These are phyloP conservation scores for Ophiostoma quercus DNA, from an alignment of 2,329 filamentous ascomycete species.

Conservation along the genomic window DNA sequence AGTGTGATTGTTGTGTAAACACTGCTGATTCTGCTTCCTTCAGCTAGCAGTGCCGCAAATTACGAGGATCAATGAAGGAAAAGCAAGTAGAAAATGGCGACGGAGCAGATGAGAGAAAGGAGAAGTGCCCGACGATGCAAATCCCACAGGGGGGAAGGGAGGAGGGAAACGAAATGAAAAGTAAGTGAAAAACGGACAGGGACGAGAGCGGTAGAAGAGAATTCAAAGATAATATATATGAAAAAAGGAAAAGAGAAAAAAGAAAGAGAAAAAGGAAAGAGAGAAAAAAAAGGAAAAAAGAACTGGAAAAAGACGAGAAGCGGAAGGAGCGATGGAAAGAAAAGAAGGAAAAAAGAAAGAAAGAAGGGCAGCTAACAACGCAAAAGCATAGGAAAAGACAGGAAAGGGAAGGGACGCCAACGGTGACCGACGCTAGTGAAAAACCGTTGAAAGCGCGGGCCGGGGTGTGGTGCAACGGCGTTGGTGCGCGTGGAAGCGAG, in stretches of 20 bases:
- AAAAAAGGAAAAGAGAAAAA: background rate
- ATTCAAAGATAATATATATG: too few relatives aligned
- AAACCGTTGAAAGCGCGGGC: conserved; percentile 27
- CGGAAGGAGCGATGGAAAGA: background rate
- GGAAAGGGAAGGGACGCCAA: conserved; percentile 7
- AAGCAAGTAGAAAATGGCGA: conserved; percentile 1
- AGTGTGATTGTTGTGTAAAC: background rate
- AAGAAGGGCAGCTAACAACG: background rate
- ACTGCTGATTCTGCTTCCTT: background rate
- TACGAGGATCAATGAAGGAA: background rate
- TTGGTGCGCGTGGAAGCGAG: conserved; percentile 19
- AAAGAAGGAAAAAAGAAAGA: background rate
- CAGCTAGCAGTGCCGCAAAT: background rate
- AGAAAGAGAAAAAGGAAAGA: background rate
- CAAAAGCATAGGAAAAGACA: background rate
- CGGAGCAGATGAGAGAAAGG: background rate
- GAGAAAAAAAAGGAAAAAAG: background rate
- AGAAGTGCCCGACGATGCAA: background rate
- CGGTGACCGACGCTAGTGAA: conserved; percentile 20
- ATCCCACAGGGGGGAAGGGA: background rate
- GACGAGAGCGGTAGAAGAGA: background rate
- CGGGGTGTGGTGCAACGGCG: conserved; percentile 21
- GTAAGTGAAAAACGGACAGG: background rate
- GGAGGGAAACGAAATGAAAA: background rate
- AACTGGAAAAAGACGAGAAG: background rate